phyloP scores from a whole-genome alignment of 2,329 filamentous ascomycete genomes.

The Colletotrichum endophyticum region DNA sequence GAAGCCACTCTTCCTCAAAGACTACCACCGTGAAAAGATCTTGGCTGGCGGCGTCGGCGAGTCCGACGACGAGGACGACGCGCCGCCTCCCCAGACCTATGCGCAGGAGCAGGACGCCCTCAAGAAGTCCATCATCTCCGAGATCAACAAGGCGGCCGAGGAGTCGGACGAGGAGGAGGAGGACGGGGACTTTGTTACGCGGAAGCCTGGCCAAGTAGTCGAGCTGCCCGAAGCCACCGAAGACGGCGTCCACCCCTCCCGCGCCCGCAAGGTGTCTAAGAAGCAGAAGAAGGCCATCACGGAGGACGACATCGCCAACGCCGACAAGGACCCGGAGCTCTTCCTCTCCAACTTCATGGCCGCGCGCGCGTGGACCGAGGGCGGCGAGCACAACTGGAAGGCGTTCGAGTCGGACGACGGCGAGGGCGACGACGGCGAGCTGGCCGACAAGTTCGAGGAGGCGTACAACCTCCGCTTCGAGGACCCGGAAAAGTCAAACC shows the following conservation, averaged over 20 bases:
- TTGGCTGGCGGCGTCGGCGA: slow-evolving; percentile 71
- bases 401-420: slow-evolving; percentile 95
- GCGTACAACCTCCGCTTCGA: slow-evolving; percentile 98
- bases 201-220: slow-evolving; percentile 61
- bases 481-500: slow-evolving; percentile 86
- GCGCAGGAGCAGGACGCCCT: slow-evolving; percentile 86
- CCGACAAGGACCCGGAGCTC: slow-evolving; percentile 87
- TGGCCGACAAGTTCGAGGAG: slow-evolving; percentile 78
- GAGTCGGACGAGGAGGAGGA: slow-evolving; percentile 60
- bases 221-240: slow-evolving; percentile 25
- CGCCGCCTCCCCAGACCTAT: slow-evolving; percentile 69
- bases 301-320: slow-evolving; percentile 71
- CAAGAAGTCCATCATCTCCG: slow-evolving; percentile 77
- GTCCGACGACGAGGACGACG: slow-evolving; percentile 62
- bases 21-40: slow-evolving; percentile 94
- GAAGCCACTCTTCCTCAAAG: slow-evolving; percentile 83
- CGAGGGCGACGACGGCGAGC: slow-evolving; percentile 69
- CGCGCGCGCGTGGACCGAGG: slow-evolving; percentile 85
- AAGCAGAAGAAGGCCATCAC: slow-evolving; percentile 44
- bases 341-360: slow-evolving; percentile 96
- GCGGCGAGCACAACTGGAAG: slow-evolving; percentile 68
- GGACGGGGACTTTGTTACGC: slow-evolving; percentile 73
- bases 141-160: slow-evolving; percentile 73
- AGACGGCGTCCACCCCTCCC: slow-evolving; percentile 62
- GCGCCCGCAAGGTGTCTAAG: slow-evolving; percentile 48